Base-by-base conservation (phyloP, 2,329 filamentous ascomycete species). In the Penicillium fuscoglaucum region DNA sequence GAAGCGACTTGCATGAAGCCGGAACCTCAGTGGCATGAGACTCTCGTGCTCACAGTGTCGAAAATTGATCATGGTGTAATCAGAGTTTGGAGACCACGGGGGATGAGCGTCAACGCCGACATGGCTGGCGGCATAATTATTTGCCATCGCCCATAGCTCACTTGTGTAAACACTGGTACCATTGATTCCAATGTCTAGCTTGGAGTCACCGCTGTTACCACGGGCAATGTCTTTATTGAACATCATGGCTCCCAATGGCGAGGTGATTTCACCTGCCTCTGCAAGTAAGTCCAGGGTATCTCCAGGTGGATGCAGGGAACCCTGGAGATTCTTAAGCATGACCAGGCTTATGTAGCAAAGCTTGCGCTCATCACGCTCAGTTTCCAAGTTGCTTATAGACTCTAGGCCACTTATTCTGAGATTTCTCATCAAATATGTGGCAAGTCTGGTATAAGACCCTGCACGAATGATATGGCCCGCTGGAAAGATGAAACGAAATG, bases 1-100 rank as follows among this genome's bases (percentile, higher is more conserved):
- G 56, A 82, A 79, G 7, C 77, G 72, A 31, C 78, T 78, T 15
- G 76, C 75, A 15, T 78, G 73, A 44, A 80, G 81, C 2, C 80
- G 76, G 60, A 80, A 80, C 50, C 73, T 75, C 21, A 77, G 70
- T 1, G 80, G 79, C 59, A 81, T 76, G 8, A 73, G 70, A 28
- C 78, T 80, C 57, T 83, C 80, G 40, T 79, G 74, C 28, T 82
- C 79, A 61, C 79, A 78, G 46, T 80, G 77, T 26, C 74, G 69
- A 15, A 77, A 76, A 52, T 76, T 77, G 10, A 81, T 76, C 21
- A 69, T 72, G 0, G 78, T 70, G 59, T 82, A 82, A 37, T 82
- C 79, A 0, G 80, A 82, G 31, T 78, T 72, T 0, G 78, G 72
- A 7, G 76, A 77, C 79, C 79, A 79, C 33, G 72, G 76, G 5